Percentiles rank a stretch among this genome's conserved stretches.
Evolutionary conservation across 2,329 filamentous ascomycete genomes (phyloP).

Genomic region (Hansfordia pulvinata): DNA sequence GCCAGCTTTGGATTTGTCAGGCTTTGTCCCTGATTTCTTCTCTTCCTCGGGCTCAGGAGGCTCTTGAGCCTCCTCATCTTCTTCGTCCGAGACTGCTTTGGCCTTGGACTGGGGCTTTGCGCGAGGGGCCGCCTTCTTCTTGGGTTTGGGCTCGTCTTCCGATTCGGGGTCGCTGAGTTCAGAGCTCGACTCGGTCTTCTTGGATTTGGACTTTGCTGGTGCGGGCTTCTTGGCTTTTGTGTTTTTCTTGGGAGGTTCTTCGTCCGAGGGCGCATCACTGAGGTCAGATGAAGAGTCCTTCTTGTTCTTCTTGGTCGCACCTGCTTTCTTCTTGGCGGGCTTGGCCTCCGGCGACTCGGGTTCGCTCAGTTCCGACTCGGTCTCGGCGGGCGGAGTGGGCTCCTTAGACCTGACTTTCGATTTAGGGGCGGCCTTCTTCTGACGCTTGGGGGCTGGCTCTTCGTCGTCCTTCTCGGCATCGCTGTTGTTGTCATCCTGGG

Average conservation of each 20-base stretch:
- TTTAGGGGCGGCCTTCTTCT: not conserved
- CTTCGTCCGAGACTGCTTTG: not conserved
- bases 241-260: conserved; percentile 1
- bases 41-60: conserved; percentile 3
- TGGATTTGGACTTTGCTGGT: no score
- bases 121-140: no score
- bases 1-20: conserved; percentile 27
- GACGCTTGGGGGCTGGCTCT: conserved; percentile 2
- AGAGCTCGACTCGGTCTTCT: no score
- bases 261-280: no score
- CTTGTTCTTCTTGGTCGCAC: conserved; percentile 25
- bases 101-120: no score
- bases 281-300: no score
- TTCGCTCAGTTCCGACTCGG: conserved; percentile 1
- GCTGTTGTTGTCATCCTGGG: conserved; percentile 7
- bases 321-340: conserved; percentile 30
- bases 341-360: not conserved
- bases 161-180: no score
- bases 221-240: not conserved
- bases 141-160: no score
- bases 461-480: conserved; percentile 1
- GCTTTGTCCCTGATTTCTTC: conserved; percentile 51
- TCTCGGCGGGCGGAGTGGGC: not conserved
- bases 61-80: conserved; percentile 13
- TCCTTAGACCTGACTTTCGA: no score